These are phyloP conservation scores for Salix koriyanagi DNA, from an alignment of 345 rosid genomes.

Conservation along the genomic window DNA sequence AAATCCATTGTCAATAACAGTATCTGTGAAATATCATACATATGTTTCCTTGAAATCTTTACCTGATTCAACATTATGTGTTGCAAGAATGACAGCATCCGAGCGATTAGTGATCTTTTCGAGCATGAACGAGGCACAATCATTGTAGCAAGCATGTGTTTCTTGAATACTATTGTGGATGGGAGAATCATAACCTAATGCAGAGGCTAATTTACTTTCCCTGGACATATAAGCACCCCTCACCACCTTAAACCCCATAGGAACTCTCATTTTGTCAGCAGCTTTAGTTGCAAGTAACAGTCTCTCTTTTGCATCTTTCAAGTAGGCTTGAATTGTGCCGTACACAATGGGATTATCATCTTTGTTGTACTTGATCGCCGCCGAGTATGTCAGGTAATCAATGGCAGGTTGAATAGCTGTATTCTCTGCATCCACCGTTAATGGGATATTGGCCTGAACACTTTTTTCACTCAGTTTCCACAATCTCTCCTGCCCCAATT, in stretches of 20 bases:
- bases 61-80: constrained; percentile 90
- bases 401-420: constrained; percentile 74
- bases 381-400: constrained; percentile 67
- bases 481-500: constrained; percentile 45
- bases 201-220: constrained; percentile 53
- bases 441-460: constrained; percentile 46
- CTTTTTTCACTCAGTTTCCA: constrained; percentile 52
- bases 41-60: not conserved
- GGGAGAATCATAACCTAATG: constrained; percentile 69
- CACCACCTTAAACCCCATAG: constrained; percentile 75
- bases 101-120: constrained; percentile 53
- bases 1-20: not conserved
- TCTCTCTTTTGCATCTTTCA: constrained; percentile 75
- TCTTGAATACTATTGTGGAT: constrained; percentile 62
- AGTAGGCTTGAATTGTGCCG: constrained; percentile 71
- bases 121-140: constrained; percentile 67
- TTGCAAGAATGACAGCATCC: constrained; percentile 71
- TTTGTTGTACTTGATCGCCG: constrained; percentile 50
- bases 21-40: not conserved
- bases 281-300: constrained; percentile 43
- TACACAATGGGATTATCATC: constrained; percentile 50
- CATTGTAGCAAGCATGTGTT: constrained; percentile 72
- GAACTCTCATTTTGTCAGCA: constrained; percentile 54
- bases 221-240: constrained; percentile 89
- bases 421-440: constrained; percentile 77